Evolutionary conservation across 2,329 filamentous ascomycete genomes (phyloP), one percentile per base, ranked within the genome.

Genomic region (Fusarium tjaetaba): DNA sequence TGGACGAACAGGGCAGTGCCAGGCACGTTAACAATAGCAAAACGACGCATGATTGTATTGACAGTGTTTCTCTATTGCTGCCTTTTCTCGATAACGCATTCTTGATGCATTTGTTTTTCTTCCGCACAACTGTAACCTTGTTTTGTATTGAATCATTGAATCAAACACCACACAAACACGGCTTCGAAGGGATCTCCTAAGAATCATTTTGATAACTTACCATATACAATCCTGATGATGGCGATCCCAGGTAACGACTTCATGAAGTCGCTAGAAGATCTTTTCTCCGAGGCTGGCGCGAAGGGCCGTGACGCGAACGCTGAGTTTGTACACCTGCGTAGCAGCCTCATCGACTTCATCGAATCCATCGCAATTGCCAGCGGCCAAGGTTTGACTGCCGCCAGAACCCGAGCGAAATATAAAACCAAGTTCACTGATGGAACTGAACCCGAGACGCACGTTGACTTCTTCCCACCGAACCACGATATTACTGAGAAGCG

Each of bases 221-320:
- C 51, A 22, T 16, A 32, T 11, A n/a, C 5, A 14, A 16, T 34
- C 20, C 52, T 53, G 38, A 24, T 18, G 22, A 71, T 61, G 62
- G 5, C 24, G n/a, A 28, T 10, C 6, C 30, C 63, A 9, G 51
- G 49, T 22, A n/a, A n/a, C 7, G 68, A 76, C 11, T 77, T 79
- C 28, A 57, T 70, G 26, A 42, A 45, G 1, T 77, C 67, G 3
- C 36, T 79, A 10, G 42, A 41, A 13, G 14, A 42, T 1, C 42
- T 79, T 16, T 79, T 79, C n/a, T 22, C 48, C n/a, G 77, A 79
- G 59, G 69, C 71, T 20, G 59, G 55, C 16, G 13, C 28, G 11
- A 63, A 65, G 2, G 51, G 59, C 3, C 71, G 59, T 32, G 45
- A 58, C 22, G 51, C 48, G 13, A 11, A 58, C 1, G 38, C 52